A percentile compares a stretch with the other conserved stretches of the same genome.
These are phyloP conservation scores for Ceratobasidium sp. DNA, from an alignment of 1,284 basidiomycete species.

Conservation along the genomic window DNA sequence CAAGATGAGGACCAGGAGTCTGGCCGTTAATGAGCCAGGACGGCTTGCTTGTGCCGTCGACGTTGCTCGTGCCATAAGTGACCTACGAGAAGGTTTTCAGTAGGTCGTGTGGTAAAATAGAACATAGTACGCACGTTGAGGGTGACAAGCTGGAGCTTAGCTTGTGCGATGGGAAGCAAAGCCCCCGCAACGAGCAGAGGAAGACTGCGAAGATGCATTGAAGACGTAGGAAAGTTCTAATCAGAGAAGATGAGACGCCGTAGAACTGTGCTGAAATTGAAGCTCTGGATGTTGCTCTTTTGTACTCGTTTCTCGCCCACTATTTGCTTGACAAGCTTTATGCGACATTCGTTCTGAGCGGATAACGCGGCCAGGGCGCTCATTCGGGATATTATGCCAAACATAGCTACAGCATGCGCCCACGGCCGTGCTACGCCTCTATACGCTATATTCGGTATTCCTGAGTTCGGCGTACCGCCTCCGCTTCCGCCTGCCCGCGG, in stretches of 20 bases:
- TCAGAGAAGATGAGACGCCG: not conserved
- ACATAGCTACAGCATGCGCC: not conserved
- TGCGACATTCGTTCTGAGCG: not conserved
- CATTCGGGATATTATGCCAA: not conserved
- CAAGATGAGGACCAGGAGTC: slow-evolving; percentile 44
- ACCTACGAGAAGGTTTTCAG: slow-evolving; percentile 2
- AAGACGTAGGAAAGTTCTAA: not conserved
- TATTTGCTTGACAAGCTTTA: not conserved
- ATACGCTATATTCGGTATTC: slow-evolving; percentile 1
- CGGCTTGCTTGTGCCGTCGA: slow-evolving; percentile 18
- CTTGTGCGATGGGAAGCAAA: slow-evolving; percentile 21
- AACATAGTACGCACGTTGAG: slow-evolving; percentile 8
- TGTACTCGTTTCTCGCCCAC: not conserved
- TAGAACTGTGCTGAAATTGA: slow-evolving; percentile 1
- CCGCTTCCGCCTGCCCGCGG: not conserved
- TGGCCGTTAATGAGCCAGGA: slow-evolving; percentile 44
- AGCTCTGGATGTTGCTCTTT: not conserved
- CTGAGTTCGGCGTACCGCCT: not conserved
- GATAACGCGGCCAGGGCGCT: slow-evolving; percentile 28
- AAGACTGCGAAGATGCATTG: slow-evolving; percentile 27
- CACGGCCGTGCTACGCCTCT: not conserved
- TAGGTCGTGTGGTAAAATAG: too few relatives aligned
- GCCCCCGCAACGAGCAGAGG: slow-evolving; percentile 24
- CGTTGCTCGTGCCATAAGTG: slow-evolving; percentile 38
- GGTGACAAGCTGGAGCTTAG: not conserved